A percentile compares a stretch with the other conserved stretches of the same genome.
Conservation (phyloP, 441 rosid genomes). For the Euphorbia neoarborescens region DNA sequence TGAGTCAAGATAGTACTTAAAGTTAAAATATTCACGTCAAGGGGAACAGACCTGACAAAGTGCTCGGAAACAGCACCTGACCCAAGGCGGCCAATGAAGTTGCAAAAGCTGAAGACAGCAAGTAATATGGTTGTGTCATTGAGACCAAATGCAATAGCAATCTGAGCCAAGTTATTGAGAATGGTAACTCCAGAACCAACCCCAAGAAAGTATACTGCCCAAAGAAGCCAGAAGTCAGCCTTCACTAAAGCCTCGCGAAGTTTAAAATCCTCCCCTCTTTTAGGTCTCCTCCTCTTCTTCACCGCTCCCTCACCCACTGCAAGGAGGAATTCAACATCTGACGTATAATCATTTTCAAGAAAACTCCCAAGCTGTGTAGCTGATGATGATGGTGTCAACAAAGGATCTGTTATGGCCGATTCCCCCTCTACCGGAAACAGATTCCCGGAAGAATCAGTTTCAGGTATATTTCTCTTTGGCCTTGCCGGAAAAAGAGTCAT, state of each 20-base stretch:
- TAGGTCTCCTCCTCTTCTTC: conserved; percentile 70
- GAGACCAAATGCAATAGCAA: conserved; percentile 52
- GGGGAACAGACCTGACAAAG: conserved; percentile 59
- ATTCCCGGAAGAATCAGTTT: conserved; percentile 47
- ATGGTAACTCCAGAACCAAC: conserved; percentile 84
- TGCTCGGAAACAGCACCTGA: conserved; percentile 85
- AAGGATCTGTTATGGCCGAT: conserved; percentile 36
- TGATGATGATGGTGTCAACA: conserved; percentile 59
- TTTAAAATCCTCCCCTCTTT: conserved; percentile 92
- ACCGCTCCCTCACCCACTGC: conserved; percentile 91
- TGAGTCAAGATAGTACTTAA: conserved; percentile 6
- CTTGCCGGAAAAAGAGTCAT: conserved; percentile 73
- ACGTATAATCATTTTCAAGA: conserved; percentile 42
- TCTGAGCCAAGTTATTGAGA: conserved; percentile 91
- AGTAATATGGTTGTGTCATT: conserved; percentile 61
- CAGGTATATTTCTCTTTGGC: conserved; percentile 33
- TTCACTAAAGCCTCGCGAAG: conserved; percentile 62
- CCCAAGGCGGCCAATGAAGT: conserved; percentile 80
- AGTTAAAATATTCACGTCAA: conserved; percentile 4
- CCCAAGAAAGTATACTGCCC: conserved; percentile 76
- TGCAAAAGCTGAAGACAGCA: conserved; percentile 74
- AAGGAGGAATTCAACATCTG: conserved; percentile 64
- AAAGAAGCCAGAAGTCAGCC: conserved; percentile 96
- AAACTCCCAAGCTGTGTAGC: conserved; percentile 54
- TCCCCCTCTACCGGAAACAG: conserved; percentile 41